A percentile compares a stretch with the other conserved stretches of the same genome.
phyloP scores from a whole-genome alignment of 768 basidiomycete genomes.

The Lentinula boryana region DNA sequence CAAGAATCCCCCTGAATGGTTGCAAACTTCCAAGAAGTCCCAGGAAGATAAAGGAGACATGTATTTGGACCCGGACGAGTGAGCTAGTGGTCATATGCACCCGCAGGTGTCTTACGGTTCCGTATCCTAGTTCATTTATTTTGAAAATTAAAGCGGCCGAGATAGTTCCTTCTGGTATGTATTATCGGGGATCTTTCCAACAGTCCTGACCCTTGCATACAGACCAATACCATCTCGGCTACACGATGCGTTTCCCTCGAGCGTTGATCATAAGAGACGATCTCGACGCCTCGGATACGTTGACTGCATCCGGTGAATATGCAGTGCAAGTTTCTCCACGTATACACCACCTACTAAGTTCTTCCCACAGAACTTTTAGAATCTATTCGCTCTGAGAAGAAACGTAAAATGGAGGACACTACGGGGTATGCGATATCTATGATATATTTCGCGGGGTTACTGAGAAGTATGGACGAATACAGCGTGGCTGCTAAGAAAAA shows the following conservation, averaged over 20 bases:
- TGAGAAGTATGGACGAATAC: constrained; percentile 5
- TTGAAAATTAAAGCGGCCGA: constrained; percentile 92
- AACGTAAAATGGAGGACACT: constrained; percentile 68
- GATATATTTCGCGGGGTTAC: neutral
- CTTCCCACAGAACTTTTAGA: constrained; percentile 47
- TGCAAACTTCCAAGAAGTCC: constrained; percentile 50
- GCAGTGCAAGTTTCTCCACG: neutral
- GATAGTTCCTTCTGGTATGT: constrained; percentile 66
- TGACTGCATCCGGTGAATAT: constrained; percentile 55
- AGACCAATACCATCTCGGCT: constrained; percentile 81
- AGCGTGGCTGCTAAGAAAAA: constrained; percentile 49
- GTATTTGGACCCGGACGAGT: constrained; percentile 90
- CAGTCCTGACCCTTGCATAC: neutral
- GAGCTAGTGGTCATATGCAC: constrained; percentile 15
- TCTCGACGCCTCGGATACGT: constrained; percentile 63
- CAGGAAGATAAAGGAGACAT: constrained; percentile 85
- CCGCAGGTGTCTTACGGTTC: neutral
- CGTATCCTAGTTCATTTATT: constrained; percentile 76
- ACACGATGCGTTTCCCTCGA: constrained; percentile 94
- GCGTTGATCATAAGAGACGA: constrained; percentile 79
- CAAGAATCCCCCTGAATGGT: constrained; percentile 66
- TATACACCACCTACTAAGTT: neutral
- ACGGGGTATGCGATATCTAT: constrained; percentile 31
- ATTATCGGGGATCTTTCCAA: neutral
- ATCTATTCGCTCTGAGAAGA: constrained; percentile 55